Base-by-base conservation (phyloP, 805 yeast genomes). In the Candida dajiaensis region DNA sequence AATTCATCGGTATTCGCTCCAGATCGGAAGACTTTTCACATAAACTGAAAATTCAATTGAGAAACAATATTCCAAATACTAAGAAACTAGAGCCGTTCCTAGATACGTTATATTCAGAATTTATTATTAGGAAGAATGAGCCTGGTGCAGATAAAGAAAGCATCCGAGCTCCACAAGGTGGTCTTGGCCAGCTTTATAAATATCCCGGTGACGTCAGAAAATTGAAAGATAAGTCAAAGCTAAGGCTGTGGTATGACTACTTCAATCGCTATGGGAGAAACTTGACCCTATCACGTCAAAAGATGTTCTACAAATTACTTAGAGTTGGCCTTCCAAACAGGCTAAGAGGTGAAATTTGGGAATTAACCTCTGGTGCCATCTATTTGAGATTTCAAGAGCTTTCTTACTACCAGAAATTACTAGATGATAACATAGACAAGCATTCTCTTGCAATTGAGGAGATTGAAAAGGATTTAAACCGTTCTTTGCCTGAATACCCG, bases 271-370 rank as follows among this genome's bases (percentile, higher is more conserved):
- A 89, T 57, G 99, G 99, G 25, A 73, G 96, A 41, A 89, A 90
- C 58, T 68, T 94, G 43, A 81, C 95, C 1, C 56, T 92, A 18
- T 74, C 87, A 1, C 77, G 81, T 41, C 87, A 85, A 46, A 87
- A 81, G 35, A 78, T 81, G 59, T 95, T 89, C 59, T 86, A 82
- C 63, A 86, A 85, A 58, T 74, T 94, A 43, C 76, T 94, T 9
- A 74, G 97, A 43, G 94, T 90, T 15, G 98, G 99, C 0, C 73
- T 94, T 21, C 98, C 98, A n/a, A 92, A 92, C 61, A 75, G 95
- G 49, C 70, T 94, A 45, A 76, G 99, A 54, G 99, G 99, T 35
- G 99, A 94, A 60, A 71, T 94, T 13, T 94, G 99, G 99, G 99
- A 94, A 63, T 68, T 88, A 45, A 79, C 89, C 44, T 80, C 88